Evolutionary conservation across 2,329 filamentous ascomycete species (phyloP).

Genomic region (Calonectria leucothoes): DNA sequence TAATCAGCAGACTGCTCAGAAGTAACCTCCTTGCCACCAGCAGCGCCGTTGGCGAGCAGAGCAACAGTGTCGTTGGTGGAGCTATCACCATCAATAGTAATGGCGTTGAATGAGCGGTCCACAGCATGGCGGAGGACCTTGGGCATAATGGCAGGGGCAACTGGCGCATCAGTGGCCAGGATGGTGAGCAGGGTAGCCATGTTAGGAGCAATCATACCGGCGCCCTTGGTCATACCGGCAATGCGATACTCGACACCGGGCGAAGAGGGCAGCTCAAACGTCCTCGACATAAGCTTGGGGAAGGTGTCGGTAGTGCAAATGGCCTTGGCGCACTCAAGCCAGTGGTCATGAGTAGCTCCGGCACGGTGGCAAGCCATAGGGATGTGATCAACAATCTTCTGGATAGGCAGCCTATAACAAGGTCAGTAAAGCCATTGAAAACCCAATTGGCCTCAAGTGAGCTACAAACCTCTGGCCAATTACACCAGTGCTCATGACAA

Average conservation of each 20-base stretch:
- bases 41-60: slow-evolving; percentile 94
- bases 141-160: slow-evolving; percentile 75
- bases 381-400: slow-evolving; percentile 88
- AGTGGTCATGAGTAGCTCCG: slow-evolving; percentile 82
- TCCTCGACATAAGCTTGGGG: slow-evolving; percentile 89
- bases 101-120: slow-evolving; percentile 92
- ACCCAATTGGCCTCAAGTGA: slow-evolving; percentile 12
- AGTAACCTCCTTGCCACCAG: slow-evolving; percentile 75
- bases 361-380: slow-evolving; percentile 79
- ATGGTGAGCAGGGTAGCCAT: slow-evolving; percentile 97
- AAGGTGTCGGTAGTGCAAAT: slow-evolving; percentile 99
- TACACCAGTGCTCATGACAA: slow-evolving; percentile 98
- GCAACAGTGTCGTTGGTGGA: slow-evolving; percentile 98
- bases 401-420: slow-evolving; percentile 78
- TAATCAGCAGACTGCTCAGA: slow-evolving; percentile 71
- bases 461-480: slow-evolving; percentile 84
- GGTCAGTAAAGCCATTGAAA: slow-evolving; percentile 25
- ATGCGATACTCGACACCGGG: slow-evolving; percentile 82
- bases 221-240: slow-evolving; percentile 96
- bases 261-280: slow-evolving; percentile 86
- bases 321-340: slow-evolving; percentile 86
- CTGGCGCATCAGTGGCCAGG: slow-evolving; percentile 89
- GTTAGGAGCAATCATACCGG: slow-evolving; percentile 99
- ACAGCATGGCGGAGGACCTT: slow-evolving; percentile 79
- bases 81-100: slow-evolving; percentile 96